Percentiles rank a stretch among this genome's conserved stretches.
phyloP scores from a whole-genome alignment of 2,329 filamentous ascomycete species.

The Clonostachys sp. region DNA sequence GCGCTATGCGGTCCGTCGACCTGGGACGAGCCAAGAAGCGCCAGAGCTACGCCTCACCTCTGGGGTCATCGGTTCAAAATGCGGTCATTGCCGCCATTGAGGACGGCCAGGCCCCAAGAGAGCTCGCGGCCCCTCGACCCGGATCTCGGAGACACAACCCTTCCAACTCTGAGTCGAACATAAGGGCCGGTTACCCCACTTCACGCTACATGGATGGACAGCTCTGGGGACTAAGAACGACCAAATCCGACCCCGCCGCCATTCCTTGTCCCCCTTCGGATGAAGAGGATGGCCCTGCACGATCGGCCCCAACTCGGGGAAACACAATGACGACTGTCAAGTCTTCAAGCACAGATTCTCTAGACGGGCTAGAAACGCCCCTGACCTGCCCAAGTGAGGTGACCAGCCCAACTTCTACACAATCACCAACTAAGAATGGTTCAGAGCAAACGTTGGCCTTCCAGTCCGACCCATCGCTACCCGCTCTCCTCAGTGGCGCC shows the following conservation, averaged over 20 bases:
- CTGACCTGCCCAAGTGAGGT: slow-evolving; percentile 51
- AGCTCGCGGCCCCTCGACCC: neutral
- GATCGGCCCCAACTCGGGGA: slow-evolving; percentile 24
- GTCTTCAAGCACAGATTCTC: slow-evolving; percentile 48
- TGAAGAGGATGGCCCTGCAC: slow-evolving; percentile 20
- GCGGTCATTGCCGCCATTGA: neutral
- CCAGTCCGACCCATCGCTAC: slow-evolving; percentile 60
- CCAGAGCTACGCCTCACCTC: slow-evolving; percentile 24
- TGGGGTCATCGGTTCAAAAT: slow-evolving; percentile 25
- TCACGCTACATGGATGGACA: neutral
- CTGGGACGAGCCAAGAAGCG: slow-evolving; percentile 19
- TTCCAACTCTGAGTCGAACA: slow-evolving; percentile 37
- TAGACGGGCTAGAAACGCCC: slow-evolving; percentile 42
- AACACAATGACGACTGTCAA: slow-evolving; percentile 37
- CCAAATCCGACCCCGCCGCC: slow-evolving; percentile 13
- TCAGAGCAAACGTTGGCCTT: slow-evolving; percentile 46
- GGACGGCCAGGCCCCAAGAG: neutral
- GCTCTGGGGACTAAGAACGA: neutral
- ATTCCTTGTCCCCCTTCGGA: slow-evolving; percentile 39
- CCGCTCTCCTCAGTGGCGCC: slow-evolving; percentile 57
- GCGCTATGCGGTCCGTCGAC: slow-evolving; percentile 40
- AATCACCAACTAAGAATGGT: slow-evolving; percentile 26
- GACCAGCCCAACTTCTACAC: slow-evolving; percentile 39
- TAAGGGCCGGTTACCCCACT: neutral
- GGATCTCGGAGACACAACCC: slow-evolving; percentile 22